These are phyloP conservation scores for Erucastrum elatum DNA, from an alignment of 345 rosid genomes.

Conservation along the genomic window DNA sequence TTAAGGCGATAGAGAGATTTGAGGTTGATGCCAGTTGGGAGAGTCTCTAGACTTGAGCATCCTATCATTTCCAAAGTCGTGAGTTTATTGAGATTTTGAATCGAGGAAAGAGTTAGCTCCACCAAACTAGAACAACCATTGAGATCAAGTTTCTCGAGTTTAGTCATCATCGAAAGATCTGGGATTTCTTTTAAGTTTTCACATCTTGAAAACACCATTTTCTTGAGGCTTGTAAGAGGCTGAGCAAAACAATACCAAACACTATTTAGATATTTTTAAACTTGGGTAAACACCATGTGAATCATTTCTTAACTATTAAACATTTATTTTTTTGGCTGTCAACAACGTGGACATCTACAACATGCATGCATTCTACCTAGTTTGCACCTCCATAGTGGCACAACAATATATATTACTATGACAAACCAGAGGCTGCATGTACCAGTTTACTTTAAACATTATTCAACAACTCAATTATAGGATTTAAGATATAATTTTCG, in stretches of 20 bases:
- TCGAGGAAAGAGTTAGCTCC: constrained; percentile 13
- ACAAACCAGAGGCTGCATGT: background rate
- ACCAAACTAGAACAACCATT: constrained; percentile 20
- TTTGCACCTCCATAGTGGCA: background rate
- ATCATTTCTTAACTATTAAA: background rate
- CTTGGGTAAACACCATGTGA: background rate
- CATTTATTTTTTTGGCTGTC: background rate
- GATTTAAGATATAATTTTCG: background rate
- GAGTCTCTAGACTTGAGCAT: constrained; percentile 22
- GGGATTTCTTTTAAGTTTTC: constrained; percentile 16
- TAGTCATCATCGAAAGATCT: constrained; percentile 20
- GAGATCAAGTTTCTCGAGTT: constrained; percentile 10
- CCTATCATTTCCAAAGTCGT: constrained; percentile 1
- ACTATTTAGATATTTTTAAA: background rate
- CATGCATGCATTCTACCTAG: background rate
- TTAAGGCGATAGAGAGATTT: constrained; percentile 9
- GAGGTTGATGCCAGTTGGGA: constrained; percentile 10
- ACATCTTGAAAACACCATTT: constrained; percentile 2
- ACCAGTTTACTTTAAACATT: background rate
- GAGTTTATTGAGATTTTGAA: constrained; percentile 23
- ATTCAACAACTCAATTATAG: too few species aligned
- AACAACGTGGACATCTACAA: background rate
- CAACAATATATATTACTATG: background rate
- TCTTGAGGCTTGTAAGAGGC: constrained; percentile 12
- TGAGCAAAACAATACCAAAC: constrained; percentile 5